phyloP scores from a whole-genome alignment of 805 yeast species.

The Starmerella apis region DNA sequence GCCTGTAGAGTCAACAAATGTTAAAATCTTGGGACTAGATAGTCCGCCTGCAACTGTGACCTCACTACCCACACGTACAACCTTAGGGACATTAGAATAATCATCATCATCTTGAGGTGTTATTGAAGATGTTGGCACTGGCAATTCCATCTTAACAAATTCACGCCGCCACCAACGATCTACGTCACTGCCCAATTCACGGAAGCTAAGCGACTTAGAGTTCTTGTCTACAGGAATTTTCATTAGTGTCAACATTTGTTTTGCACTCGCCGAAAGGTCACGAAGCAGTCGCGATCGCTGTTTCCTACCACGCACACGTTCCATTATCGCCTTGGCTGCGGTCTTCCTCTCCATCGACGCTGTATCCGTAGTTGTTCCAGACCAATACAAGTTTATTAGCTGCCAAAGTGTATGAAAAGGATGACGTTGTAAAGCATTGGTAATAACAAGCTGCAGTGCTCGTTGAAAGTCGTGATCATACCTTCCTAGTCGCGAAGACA shows the following conservation, averaged over 20 bases:
- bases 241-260: background rate
- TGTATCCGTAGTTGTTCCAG: background rate
- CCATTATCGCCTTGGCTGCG: slow-evolving; percentile 5
- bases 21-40: slow-evolving; percentile 74
- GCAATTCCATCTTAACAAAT: slow-evolving; percentile 41
- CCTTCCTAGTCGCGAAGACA: slow-evolving; percentile 54
- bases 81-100: slow-evolving; percentile 41
- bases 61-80: slow-evolving; percentile 38
- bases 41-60: slow-evolving; percentile 73
- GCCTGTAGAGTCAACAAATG: slow-evolving; percentile 50
- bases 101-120: slow-evolving; percentile 35
- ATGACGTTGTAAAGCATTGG: slow-evolving; percentile 6
- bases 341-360: background rate
- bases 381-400: slow-evolving; percentile 12
- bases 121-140: slow-evolving; percentile 55
- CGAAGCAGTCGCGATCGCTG: background rate
- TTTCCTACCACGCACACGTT: background rate
- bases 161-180: slow-evolving; percentile 50
- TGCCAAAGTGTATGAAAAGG: slow-evolving; percentile 20
- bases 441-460: slow-evolving; percentile 25
- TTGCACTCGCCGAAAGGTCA: background rate
- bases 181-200: slow-evolving; percentile 7
- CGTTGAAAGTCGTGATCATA: slow-evolving; percentile 52
- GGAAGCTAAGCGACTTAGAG: background rate
- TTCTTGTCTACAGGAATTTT: background rate